These are phyloP conservation scores for Solanum microdontum DNA, from an alignment of 257 asterid species.

Conservation along the genomic window DNA sequence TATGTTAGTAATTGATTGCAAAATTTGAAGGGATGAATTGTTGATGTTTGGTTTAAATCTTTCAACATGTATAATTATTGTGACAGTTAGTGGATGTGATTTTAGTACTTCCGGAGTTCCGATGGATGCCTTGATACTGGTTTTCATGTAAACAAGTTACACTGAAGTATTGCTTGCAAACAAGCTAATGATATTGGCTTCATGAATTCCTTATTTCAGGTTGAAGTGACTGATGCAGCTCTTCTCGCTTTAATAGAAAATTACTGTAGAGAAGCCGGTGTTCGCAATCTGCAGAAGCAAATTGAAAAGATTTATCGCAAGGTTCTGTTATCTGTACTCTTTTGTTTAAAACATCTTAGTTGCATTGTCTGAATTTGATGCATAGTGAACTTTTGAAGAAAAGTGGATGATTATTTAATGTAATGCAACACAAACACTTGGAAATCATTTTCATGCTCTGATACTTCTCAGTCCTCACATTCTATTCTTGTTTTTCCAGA, in stretches of 20 bases:
- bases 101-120: neutral
- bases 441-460: neutral
- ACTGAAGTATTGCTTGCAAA: neutral
- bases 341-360: neutral
- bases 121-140: neutral
- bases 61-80: neutral
- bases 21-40: neutral
- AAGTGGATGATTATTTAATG: neutral
- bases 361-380: neutral
- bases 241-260: conserved; percentile 84
- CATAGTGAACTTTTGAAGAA: neutral
- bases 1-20: neutral
- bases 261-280: conserved; percentile 99
- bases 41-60: neutral
- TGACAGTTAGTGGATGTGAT: neutral
- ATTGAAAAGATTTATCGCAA: conserved; percentile 95
- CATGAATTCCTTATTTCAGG: conserved; percentile 37
- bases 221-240: conserved; percentile 84
- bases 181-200: neutral
- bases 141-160: neutral
- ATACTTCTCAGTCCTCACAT: neutral
- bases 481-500: conserved; percentile 30
- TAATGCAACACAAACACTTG: neutral
- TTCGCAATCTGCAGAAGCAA: conserved; percentile 97
- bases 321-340: conserved; percentile 26